Base-by-base conservation (phyloP, 2,329 filamentous ascomycete species). In the Fusarium metavorans region DNA sequence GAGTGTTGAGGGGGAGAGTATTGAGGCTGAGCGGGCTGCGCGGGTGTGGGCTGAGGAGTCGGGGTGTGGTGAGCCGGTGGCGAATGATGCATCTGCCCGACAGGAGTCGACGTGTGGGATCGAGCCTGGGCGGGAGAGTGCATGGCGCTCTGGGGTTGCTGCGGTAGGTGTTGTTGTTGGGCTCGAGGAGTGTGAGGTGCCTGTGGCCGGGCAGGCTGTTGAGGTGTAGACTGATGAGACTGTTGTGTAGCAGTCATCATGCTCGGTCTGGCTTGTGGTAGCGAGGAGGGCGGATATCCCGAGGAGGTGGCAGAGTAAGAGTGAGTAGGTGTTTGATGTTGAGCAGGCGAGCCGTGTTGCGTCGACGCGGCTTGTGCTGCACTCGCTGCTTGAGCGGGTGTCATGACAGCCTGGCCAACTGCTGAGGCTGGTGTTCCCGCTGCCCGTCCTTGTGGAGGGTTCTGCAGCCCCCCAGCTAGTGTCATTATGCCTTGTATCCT, bases 401-500 rank as follows among this genome's bases (percentile, higher is more conserved):
- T 83, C 48, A 82, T 79, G 5, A 82, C 79, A n/a, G 79, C 77
- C 13, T 74, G 65, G 13, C 79, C 77, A 39, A 78, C 76, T 23
- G 80, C 76, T 16, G 70, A 72, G 35, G 78, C 72, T 34, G 79
- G 74, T 16, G 75, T 75, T 57, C 75, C 76, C 8, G 76, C 61
- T 20, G 74, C 43, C 50, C 79, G 76, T 20, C 76, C 77, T 52
- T 81, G 82, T 4, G 79, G 79, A 7, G 80, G 76, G 71, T 87
- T 86, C 64, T 90, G 87, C 56, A 90, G 75, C 0, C 88, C 88
- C 39, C 87, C 84, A 1, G 87, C 88, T 52, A 91, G 78, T 2
- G 87, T 85, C 84, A 91, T 86, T 65, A 91, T 88, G n/a, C 89
- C 89, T 72, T 91, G 87, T n/a, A 91, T 82, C 71, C 88, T 87